These are phyloP conservation scores for Gossypium rotundifolium DNA, from an alignment of 345 rosid genomes.

Conservation along the genomic window DNA sequence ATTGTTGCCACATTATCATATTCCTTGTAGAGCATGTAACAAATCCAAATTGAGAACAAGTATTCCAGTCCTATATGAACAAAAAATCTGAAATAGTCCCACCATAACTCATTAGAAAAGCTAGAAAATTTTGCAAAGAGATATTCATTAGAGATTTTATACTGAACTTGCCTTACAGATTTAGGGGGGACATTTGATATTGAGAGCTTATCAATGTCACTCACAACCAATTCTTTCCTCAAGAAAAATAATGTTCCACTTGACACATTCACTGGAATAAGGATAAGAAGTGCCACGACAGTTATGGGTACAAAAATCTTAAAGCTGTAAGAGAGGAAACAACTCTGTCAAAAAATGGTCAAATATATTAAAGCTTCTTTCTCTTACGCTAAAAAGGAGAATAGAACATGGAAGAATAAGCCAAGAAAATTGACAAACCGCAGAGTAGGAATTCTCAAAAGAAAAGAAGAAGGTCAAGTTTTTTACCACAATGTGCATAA, in stretches of 20 bases:
- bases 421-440: neutral
- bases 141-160: neutral
- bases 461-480: neutral
- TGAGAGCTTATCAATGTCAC: constrained; percentile 89
- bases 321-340: constrained; percentile 37
- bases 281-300: constrained; percentile 64
- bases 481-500: neutral
- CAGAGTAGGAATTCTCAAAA: neutral
- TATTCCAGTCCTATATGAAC: constrained; percentile 78
- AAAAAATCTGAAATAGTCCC: constrained; percentile 64
- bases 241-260: constrained; percentile 79
- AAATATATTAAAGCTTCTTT: neutral
- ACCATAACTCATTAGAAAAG: constrained; percentile 11
- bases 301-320: constrained; percentile 85
- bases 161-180: constrained; percentile 50
- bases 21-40: constrained; percentile 89
- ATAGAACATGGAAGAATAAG: neutral
- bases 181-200: constrained; percentile 79
- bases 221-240: constrained; percentile 74
- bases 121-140: neutral
- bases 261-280: constrained; percentile 90
- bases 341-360: neutral
- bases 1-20: constrained; percentile 62
- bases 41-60: constrained; percentile 73
- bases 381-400: neutral